phyloP scores from a whole-genome alignment of 2,329 filamentous ascomycete genomes.

The Colletotrichum melonis region DNA sequence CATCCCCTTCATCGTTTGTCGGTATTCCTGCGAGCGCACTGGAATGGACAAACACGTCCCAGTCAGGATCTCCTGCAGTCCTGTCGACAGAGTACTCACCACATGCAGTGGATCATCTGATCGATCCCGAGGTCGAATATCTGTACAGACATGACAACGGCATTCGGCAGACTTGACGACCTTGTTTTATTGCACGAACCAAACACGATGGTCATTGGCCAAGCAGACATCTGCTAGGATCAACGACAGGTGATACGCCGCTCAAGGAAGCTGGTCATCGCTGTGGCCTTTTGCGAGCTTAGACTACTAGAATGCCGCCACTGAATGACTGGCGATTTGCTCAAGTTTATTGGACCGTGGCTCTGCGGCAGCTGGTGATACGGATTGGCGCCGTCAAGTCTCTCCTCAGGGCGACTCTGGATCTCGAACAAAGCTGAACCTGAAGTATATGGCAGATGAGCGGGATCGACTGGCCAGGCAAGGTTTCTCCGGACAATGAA shows the following conservation, averaged over 20 bases:
- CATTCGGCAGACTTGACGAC: not conserved
- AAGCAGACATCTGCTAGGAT: not conserved
- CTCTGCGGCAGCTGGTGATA: too few relatives aligned
- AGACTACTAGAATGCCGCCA: not conserved
- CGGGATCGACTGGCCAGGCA: too few relatives aligned
- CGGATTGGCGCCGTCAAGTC: not conserved
- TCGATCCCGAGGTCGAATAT: slow-evolving; percentile 15
- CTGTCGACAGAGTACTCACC: slow-evolving; percentile 22
- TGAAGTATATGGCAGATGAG: not conserved
- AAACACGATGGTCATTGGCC: not conserved
- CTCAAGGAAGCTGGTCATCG: not conserved
- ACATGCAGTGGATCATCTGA: not conserved
- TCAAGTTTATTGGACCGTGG: not conserved
- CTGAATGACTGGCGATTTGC: not conserved
- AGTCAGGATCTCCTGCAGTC: slow-evolving; percentile 13
- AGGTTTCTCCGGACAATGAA: not conserved
- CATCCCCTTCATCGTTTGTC: slow-evolving; percentile 1
- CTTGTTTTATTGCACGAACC: too few relatives aligned
- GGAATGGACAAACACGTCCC: slow-evolving; percentile 27
- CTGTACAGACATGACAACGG: slow-evolving; percentile 6
- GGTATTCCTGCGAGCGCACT: not conserved
- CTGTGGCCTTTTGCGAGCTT: not conserved
- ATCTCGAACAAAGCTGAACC: not conserved
- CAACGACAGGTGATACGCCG: not conserved
- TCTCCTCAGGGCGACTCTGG: not conserved